Base-by-base conservation (phyloP, 257 asterid genomes). In the Solanum acaule region DNA sequence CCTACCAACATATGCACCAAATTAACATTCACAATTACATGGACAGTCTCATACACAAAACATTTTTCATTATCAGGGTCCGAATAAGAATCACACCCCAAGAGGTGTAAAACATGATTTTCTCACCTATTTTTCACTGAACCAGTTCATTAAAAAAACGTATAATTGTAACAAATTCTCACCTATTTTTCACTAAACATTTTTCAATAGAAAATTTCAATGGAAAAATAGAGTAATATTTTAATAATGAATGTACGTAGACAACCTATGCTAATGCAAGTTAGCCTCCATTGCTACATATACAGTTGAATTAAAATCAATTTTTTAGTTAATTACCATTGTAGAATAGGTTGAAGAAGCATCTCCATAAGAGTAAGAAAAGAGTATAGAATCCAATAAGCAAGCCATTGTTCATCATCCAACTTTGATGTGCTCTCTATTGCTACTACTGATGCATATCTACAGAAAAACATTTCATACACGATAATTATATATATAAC, bases 341-440 rank as follows among this genome's bases (percentile, higher is more conserved):
- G 91, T 13, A 91, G 44, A 35, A 91, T 34, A 34, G 94, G 93
- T 52, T 92, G 89, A 82, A 92, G 88, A 1, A 91, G 40, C 87
- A 92, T 91, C 85, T 92, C 94, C 86, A 90, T 44, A 33, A 92
- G 89, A 15, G 94, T 92, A 9, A 90, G 89, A 40, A 91, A 92
- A 8, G 94, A 92, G 84, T 92, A 92, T 10, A 92, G 87, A 27
- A 93, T 91, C 95, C 94, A 92, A 77, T 93, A 93, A 56, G 94
- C 94, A 79, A 92, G 94, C 94, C 94, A 93, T 46, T 92, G 95
- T 81, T 92, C 93, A 38, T 93, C 94, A 46, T 92, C 94, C 14
- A 92, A 37, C 40, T 92, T 92, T 42, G 94, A 92, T 20, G 92
- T 89, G 88, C 88, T 91, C 78, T 92, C 94, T 10, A 92, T 88